phyloP scores from a whole-genome alignment of 83 land plant genomes.

The Diphasiastrum complanatum region DNA sequence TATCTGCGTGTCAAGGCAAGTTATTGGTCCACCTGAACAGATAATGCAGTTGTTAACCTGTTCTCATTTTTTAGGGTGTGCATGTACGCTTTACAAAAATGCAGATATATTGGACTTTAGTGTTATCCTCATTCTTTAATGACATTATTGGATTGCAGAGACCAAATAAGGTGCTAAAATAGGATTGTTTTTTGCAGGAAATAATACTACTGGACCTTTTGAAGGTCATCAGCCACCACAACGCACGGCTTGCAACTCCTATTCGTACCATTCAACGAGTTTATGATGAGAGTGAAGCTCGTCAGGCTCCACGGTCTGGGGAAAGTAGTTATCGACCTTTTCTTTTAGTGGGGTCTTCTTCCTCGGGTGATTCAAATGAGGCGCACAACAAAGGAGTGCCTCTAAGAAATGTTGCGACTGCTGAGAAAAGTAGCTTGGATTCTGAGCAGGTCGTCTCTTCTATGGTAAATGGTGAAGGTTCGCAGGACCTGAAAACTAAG shows the following conservation, averaged over 20 bases:
- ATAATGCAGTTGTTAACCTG: too few relatives aligned
- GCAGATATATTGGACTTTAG: not conserved
- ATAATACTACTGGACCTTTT: constrained; percentile 69
- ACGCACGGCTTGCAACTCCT: constrained; percentile 93
- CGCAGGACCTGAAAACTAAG: constrained; percentile 4
- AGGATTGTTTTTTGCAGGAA: constrained; percentile 63
- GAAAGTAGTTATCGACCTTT: constrained; percentile 42
- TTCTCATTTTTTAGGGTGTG: constrained; percentile 15
- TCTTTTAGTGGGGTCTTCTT: constrained; percentile 54
- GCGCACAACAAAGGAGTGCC: constrained; percentile 18
- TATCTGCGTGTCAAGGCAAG: constrained; percentile 90
- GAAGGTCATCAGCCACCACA: constrained; percentile 84
- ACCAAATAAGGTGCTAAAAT: too few relatives aligned
- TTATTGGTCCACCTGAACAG: not conserved
- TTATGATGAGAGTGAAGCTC: constrained; percentile 50
- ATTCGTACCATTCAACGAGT: constrained; percentile 82
- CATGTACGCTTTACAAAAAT: not conserved
- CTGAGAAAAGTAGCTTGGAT: not conserved
- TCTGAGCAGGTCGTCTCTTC: not conserved
- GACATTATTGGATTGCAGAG: too few relatives aligned
- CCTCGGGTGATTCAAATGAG: constrained; percentile 49
- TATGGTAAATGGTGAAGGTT: not conserved
- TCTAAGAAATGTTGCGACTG: not conserved
- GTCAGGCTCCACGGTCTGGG: constrained; percentile 49
- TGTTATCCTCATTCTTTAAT: too few relatives aligned